Evolutionary conservation across 768 basidiomycete species (phyloP).

Genomic region (Boletus tomentosulus): DNA sequence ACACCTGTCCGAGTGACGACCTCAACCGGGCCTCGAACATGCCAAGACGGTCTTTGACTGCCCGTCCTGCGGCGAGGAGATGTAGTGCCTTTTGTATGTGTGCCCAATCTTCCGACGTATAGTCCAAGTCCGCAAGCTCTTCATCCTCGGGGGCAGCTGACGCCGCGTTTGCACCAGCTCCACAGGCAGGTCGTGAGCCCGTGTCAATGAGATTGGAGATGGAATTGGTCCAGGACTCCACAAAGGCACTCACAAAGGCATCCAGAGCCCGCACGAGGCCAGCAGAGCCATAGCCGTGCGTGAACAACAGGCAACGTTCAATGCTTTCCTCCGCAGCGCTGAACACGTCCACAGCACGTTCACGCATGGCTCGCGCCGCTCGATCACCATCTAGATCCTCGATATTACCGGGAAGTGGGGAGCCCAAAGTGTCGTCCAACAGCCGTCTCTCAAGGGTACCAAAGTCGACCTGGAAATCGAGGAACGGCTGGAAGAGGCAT

Average conservation of each 20-base stretch:
- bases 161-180: constrained; percentile 18
- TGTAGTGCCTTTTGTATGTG: constrained; percentile 80
- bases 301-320: constrained; percentile 69
- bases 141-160: constrained; percentile 34
- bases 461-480: constrained; percentile 88
- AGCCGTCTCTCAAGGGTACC: constrained; percentile 68
- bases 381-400: constrained; percentile 34
- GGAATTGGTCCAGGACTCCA: constrained; percentile 58
- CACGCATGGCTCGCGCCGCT: constrained; percentile 62
- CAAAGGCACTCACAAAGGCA: constrained; percentile 63
- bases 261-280: constrained; percentile 76
- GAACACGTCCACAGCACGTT: constrained; percentile 73
- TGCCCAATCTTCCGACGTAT: constrained; percentile 85
- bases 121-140: constrained; percentile 80
- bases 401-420: constrained; percentile 35
- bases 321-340: constrained; percentile 77
- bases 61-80: constrained; percentile 75
- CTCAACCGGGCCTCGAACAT: constrained; percentile 71
- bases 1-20: constrained; percentile 53
- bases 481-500: constrained; percentile 89
- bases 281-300: constrained; percentile 81
- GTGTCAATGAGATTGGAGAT: constrained; percentile 38
- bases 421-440: constrained; percentile 55
- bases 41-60: constrained; percentile 62
- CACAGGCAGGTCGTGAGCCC: constrained; percentile 23